Evolutionary conservation across 2,329 filamentous ascomycete genomes (phyloP).

Genomic region (Colletotrichum sp.): DNA sequence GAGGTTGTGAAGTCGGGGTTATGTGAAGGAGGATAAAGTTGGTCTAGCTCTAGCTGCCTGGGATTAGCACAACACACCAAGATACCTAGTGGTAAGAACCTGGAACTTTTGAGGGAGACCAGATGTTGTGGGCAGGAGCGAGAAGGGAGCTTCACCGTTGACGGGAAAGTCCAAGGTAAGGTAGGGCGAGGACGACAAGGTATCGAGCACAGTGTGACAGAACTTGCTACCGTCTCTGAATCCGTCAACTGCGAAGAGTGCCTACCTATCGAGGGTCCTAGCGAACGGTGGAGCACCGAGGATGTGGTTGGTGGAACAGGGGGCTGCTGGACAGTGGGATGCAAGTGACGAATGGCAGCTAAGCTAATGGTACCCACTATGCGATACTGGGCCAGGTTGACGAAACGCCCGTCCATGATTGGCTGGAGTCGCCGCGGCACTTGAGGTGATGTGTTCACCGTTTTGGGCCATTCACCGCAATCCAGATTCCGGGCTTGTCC

Average conservation of each 20-base stretch:
- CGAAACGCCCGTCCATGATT: neutral
- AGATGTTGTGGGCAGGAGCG: neutral
- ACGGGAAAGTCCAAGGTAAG: neutral
- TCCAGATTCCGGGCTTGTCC: neutral
- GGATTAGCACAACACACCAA: neutral
- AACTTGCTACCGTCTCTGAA: neutral
- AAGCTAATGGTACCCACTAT: neutral
- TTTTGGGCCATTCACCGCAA: neutral
- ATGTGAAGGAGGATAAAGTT: neutral
- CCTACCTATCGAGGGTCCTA: neutral
- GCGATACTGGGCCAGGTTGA: neutral
- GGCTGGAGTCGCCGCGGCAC: neutral
- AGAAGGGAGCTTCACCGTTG: neutral
- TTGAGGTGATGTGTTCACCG: neutral
- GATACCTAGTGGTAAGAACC: neutral
- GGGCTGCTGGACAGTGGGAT: neutral
- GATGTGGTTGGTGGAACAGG: neutral
- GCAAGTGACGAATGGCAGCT: neutral
- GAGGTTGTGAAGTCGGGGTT: neutral
- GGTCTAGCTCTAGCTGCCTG: neutral
- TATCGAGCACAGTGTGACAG: neutral
- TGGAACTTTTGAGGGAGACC: neutral
- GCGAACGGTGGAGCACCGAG: neutral
- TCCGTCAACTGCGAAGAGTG: neutral
- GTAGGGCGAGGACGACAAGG: neutral